phyloP scores from a whole-genome alignment of 140 eudicot genomes.

The Bidens hawaiensis region DNA sequence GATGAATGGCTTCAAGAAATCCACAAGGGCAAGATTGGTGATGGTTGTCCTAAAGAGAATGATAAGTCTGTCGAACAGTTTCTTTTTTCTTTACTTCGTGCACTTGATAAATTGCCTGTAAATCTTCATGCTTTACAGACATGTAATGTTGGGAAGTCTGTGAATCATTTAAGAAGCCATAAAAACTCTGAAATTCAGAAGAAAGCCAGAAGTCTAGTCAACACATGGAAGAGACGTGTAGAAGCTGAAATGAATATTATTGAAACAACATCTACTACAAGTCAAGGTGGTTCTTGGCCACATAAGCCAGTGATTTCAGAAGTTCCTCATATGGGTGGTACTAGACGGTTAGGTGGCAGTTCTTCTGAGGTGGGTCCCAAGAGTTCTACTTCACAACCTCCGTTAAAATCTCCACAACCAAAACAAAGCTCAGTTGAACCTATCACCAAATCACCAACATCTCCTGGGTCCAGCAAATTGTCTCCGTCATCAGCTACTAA shows the following conservation, averaged over 20 bases:
- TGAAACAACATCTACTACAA: constrained; percentile 50
- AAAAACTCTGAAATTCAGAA: constrained; percentile 75
- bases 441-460: constrained; percentile 36
- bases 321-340: constrained; percentile 48
- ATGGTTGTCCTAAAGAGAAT: constrained; percentile 52
- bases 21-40: constrained; percentile 67
- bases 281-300: constrained; percentile 51
- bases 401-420: constrained; percentile 20
- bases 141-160: constrained; percentile 87
- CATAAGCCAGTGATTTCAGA: constrained; percentile 57
- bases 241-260: too few relatives aligned
- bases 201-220: constrained; percentile 79
- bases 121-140: constrained; percentile 84
- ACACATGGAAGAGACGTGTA: constrained; percentile 88
- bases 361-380: constrained; percentile 17
- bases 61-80: constrained; percentile 75
- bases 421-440: constrained; percentile 11
- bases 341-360: constrained; percentile 21
- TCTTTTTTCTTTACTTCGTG: constrained; percentile 80
- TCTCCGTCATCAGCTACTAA: constrained; percentile 43
- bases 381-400: constrained; percentile 25
- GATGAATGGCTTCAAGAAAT: constrained; percentile 91
- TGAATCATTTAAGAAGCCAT: constrained; percentile 79
- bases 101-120: constrained; percentile 81
- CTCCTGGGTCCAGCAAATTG: constrained; percentile 46